A percentile compares a stretch with the other conserved stretches of the same genome.
Evolutionary conservation across 805 yeast genomes (phyloP).

Genomic region (Brettanomyces sp.): DNA sequence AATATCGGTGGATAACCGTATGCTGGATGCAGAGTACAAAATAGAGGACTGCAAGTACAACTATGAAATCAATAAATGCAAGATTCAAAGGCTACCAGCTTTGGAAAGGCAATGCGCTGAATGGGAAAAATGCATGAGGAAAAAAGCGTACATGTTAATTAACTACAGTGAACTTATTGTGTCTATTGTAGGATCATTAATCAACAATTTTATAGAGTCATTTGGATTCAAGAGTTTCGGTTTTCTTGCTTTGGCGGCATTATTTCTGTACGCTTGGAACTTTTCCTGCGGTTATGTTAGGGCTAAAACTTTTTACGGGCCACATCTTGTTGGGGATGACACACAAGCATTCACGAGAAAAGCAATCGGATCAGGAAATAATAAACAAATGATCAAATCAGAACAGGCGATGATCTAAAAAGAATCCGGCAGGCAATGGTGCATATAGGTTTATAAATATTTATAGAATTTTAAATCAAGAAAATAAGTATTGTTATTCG

Average conservation of each 20-base stretch:
- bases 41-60: slow-evolving; percentile 44
- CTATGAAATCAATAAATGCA: slow-evolving; percentile 49
- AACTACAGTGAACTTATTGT: slow-evolving; percentile 54
- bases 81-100: slow-evolving; percentile 48
- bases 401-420: no score
- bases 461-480: no score
- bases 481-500: no score
- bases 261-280: slow-evolving; percentile 48
- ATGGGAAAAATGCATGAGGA: slow-evolving; percentile 62
- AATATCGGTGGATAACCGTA: slow-evolving; percentile 38
- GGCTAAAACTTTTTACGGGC: slow-evolving; percentile 18
- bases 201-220: slow-evolving; percentile 60
- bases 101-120: slow-evolving; percentile 44
- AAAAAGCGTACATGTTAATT: slow-evolving; percentile 37
- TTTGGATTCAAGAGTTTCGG: slow-evolving; percentile 41
- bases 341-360: no score
- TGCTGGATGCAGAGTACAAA: slow-evolving; percentile 37
- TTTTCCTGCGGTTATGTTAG: slow-evolving; percentile 59
- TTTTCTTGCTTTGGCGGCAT: slow-evolving; percentile 11
- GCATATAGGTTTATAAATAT: no score
- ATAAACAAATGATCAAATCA: no score
- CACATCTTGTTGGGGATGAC: no score
- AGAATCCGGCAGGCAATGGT: no score
- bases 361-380: no score
- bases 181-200: slow-evolving; percentile 48